Base-by-base conservation (phyloP, 1,284 basidiomycete species). In the Pseudozyma sp. region DNA sequence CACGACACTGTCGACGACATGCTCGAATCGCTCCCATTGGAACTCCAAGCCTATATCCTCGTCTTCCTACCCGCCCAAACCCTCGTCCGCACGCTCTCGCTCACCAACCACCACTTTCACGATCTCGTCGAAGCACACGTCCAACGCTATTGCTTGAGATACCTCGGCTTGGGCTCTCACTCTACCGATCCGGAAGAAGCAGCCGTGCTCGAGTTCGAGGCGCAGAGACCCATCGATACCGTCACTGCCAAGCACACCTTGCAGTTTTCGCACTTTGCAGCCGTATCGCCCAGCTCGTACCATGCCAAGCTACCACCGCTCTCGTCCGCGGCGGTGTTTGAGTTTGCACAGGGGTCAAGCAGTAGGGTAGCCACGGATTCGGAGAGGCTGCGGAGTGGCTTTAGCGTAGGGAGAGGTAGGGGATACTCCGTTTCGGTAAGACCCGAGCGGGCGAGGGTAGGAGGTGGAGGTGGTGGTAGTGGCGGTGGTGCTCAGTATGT, bases 221-320 rank as follows among this genome's bases (percentile, higher is more conserved):
- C 78, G 0, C 76, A 78, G n/a, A 46, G 78, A 4, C 78, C 78
- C 13, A 80, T 80, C 44, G 78, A 80, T 30, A 80, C 78, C 2
- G 56, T 80, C 13, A 79, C 74, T 8, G 66, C 74, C n/a, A 80
- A 80, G 43, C 78, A 80, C 29, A 54, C 44, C 1, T 57, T 80
- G 45, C 62, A 66, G 10, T 80, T 80, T 40, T 71, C 70, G 29
- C 77, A 79, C 51, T 78, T 80, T 56, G 63, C 56, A 1, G 7
- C 64, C 2, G 55, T 58, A 3, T 58, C 63, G 3, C 55, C 52
- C 0, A 30, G 14, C 11, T n/a, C 51, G 6, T 58, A 53, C 19
- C 24, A 49, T n/a, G 49, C 46, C 10, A 57, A 62, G 14, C 43
- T 40, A 7, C 35, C 54, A 17, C 48, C 69, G 5, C 19, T 66